A percentile compares a stretch with the other conserved stretches of the same genome.
These are phyloP conservation scores for Candida dendrica DNA, from an alignment of 805 yeast genomes.

Conservation along the genomic window DNA sequence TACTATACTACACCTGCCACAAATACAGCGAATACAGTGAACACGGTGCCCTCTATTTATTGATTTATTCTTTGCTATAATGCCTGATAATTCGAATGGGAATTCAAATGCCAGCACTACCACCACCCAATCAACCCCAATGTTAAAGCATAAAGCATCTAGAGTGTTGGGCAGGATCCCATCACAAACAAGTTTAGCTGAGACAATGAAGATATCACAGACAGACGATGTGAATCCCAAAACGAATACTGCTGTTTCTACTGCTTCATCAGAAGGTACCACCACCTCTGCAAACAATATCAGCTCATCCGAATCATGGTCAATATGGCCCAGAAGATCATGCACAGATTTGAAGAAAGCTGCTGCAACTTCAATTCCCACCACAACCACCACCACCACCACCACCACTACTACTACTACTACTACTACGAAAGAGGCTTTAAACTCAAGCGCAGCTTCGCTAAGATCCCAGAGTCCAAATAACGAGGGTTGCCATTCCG, in stretches of 20 bases:
- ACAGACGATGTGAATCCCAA: neutral
- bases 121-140: neutral
- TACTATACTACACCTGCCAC: too few species aligned
- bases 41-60: too few species aligned
- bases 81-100: neutral
- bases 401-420: neutral
- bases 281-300: neutral
- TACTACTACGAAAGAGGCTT: neutral
- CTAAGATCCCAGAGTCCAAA: neutral
- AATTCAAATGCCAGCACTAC: neutral
- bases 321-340: neutral
- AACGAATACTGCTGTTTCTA: neutral
- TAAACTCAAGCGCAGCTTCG: neutral
- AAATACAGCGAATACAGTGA: too few species aligned
- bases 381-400: too few species aligned
- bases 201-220: neutral
- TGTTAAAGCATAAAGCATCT: neutral
- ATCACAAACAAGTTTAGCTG: neutral
- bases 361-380: too few species aligned
- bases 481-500: neutral
- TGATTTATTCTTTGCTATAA: neutral
- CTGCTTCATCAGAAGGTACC: neutral
- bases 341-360: neutral
- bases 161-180: neutral
- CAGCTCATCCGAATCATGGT: neutral